Base-by-base conservation (phyloP, 139 green algal species). In the Coccomyxa sp. region DNA sequence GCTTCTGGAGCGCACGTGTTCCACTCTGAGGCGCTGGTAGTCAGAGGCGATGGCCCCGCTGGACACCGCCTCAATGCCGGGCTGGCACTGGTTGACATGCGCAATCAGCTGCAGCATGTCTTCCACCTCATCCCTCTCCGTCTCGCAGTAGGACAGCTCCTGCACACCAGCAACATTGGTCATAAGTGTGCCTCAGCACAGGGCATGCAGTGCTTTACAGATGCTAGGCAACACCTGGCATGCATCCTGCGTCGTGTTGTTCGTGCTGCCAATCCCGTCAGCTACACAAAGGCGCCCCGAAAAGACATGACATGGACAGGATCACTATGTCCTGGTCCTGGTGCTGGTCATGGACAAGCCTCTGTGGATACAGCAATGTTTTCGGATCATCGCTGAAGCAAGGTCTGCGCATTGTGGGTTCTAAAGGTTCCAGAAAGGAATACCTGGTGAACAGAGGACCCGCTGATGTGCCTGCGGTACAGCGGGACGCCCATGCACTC, bases 1-100 rank as follows among this genome's bases (percentile, higher is more conserved):
- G n/a, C n/a, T n/a, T n/a, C 44, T 58, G 44, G 44, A 29, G 44
- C 44, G 44, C 68, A 87, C 86, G 10, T 86, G 87, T 84, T 99
- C 96, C 58, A 99, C 95, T 14, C 96, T 88, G 70, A 97, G 84
- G 29, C 96, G 87, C 88, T 99, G 96, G 88, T 99, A 99, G 87
- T 99, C 96, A 0, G 90, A 97, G 2, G 94, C 92, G 40, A 99
- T 98, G 18, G 96, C 96, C 1, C 96, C 96, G 7, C 79, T 94
- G 0, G 85, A 87, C 18, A 98, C 95, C 1, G 88, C 95, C 36
- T 88, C 55, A 3, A 98, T 40, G 29, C 85, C 77, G 14, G 88
- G 88, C 39, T 85, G 68, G 1, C 34, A 27, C 36, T 86, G 71
- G 76, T 94, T 92, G 0, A 91, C 83, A 69, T 81, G 94, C 0